A percentile compares a stretch with the other conserved stretches of the same genome.
Evolutionary conservation across 2,329 filamentous ascomycete genomes (phyloP).

Genomic region (Nemania sp.): DNA sequence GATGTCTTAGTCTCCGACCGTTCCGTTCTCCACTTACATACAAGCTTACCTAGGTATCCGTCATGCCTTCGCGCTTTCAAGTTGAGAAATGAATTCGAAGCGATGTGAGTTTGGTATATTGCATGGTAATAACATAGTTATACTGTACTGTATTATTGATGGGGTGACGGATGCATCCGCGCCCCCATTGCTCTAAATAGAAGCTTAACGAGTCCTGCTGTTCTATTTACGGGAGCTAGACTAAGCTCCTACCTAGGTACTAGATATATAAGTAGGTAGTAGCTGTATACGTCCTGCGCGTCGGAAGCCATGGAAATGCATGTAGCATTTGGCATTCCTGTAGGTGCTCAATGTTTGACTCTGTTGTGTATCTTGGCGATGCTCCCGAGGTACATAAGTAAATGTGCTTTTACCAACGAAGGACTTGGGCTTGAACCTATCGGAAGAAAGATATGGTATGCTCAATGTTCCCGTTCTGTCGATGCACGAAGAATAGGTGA

Average conservation of each 20-base stretch:
- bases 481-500: neutral
- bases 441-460: neutral
- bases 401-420: neutral
- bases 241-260: neutral
- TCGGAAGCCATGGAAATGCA: neutral
- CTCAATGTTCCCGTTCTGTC: neutral
- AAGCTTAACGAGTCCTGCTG: neutral
- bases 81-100: neutral
- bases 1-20: neutral
- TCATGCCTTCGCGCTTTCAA: neutral
- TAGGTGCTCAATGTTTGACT: neutral
- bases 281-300: neutral
- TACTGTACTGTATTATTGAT: neutral
- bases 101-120: neutral
- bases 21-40: neutral
- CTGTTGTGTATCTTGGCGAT: neutral
- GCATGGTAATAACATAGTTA: neutral
- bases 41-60: neutral
- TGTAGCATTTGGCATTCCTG: neutral
- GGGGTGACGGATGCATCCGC: neutral
- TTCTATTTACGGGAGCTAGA: neutral
- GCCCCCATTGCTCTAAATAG: neutral
- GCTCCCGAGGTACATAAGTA: too few species aligned
- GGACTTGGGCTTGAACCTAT: neutral
- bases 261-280: neutral